phyloP scores from a whole-genome alignment of 306 rosid genomes.

The Acacia acuminata region DNA sequence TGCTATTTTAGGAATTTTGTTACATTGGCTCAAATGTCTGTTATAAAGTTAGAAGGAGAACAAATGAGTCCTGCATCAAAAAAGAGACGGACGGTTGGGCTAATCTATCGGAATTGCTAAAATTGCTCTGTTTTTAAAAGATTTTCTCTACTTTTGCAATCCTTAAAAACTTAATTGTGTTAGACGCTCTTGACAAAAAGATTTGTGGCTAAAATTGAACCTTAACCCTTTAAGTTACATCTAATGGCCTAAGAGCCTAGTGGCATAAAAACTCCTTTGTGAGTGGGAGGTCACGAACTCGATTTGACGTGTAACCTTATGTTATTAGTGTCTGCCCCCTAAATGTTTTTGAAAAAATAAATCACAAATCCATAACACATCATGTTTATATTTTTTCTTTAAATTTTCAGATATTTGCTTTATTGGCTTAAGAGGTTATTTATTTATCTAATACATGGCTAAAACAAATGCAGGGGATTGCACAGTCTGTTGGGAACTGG shows the following conservation, averaged over 20 bases:
- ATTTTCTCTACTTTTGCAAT: too few species aligned
- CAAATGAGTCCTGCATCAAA: too few species aligned
- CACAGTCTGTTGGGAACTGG: slow-evolving; percentile 57
- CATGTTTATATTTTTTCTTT: background rate
- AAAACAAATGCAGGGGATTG: slow-evolving; percentile 52
- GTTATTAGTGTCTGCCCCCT: background rate
- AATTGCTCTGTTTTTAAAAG: too few species aligned
- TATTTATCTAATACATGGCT: slow-evolving; percentile 29
- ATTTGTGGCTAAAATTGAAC: too few species aligned
- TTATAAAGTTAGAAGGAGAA: too few species aligned
- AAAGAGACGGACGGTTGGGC: too few species aligned
- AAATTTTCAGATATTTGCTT: background rate
- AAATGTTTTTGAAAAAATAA: background rate
- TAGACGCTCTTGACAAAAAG: too few species aligned
- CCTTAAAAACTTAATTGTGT: too few species aligned
- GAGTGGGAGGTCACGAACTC: background rate
- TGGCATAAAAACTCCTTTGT: background rate
- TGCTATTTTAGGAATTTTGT: too few species aligned
- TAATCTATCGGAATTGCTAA: too few species aligned
- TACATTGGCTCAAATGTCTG: too few species aligned
- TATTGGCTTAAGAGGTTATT: slow-evolving; percentile 1
- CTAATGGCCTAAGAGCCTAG: background rate
- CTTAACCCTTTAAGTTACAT: too few species aligned
- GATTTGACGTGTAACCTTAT: background rate
- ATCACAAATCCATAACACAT: background rate